Evolutionary conservation across 1,139 yeast species (phyloP).

Genomic region (Pichia sp.): DNA sequence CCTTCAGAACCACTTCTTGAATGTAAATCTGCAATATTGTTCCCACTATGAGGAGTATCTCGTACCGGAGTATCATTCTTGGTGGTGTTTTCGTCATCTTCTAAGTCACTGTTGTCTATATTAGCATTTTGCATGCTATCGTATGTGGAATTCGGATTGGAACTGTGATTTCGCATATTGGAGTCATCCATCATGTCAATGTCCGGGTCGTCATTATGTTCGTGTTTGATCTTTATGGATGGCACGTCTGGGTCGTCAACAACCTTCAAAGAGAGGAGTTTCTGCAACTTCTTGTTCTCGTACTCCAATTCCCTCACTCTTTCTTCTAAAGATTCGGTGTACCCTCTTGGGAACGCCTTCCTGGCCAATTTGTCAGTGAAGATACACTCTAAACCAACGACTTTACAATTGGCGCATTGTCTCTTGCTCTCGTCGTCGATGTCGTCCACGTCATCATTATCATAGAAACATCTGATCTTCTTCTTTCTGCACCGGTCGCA

Average conservation of each 20-base stretch:
- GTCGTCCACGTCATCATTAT: conserved; percentile 40
- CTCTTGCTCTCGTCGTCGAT: conserved; percentile 15
- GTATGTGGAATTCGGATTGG: background rate
- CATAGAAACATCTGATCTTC: conserved; percentile 61
- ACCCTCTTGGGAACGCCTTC: conserved; percentile 73
- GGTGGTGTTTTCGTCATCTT: background rate
- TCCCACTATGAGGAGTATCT: background rate
- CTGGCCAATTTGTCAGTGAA: conserved; percentile 72
- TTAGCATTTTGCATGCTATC: background rate
- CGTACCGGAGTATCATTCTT: background rate
- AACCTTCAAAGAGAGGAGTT: conserved; percentile 60
- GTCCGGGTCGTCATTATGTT: background rate
- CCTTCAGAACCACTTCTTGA: background rate
- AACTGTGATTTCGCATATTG: background rate
- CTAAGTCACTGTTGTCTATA: background rate
- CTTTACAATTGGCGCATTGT: conserved; percentile 59
- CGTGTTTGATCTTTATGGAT: background rate
- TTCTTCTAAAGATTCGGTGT: conserved; percentile 70
- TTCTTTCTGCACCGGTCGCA: conserved; percentile 86
- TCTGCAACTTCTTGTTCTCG: conserved; percentile 46
- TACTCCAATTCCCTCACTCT: conserved; percentile 60
- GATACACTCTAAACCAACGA: conserved; percentile 63
- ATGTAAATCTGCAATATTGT: background rate
- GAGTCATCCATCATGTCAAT: background rate
- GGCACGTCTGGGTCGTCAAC: conserved; percentile 18